Base-by-base conservation (phyloP, 2,329 filamentous ascomycete species). In the Aspergillus japonicus region DNA sequence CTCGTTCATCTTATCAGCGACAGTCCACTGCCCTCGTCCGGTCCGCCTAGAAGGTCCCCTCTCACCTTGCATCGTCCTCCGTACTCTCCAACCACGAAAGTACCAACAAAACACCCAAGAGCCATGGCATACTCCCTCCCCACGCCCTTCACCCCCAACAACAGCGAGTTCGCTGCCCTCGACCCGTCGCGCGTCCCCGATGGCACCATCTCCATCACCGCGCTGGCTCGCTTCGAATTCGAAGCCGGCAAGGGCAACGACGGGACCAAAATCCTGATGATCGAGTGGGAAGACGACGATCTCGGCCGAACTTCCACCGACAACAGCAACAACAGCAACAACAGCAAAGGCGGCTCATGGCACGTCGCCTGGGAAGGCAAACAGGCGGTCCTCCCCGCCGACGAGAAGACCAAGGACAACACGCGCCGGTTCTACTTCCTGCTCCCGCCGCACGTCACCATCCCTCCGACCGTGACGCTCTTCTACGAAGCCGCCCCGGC, bases 231-330 rank as follows among this genome's bases (percentile, higher is more conserved):
- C 60, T 96, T 96, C 76, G 92, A 96, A 74, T 96, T 96, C 72
- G 89, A 93, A 76, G 82, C 85, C 0, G 89, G 87, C 39, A 85
- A 85, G 73, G 89, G 87, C 53, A 91, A 91, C 69, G 89, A 93
- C 65, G 92, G 92, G 47, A 96, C 91, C 63, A 96, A 96, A 80
- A 88, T 96, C 64, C 80, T 96, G 68, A 95, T 96, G 91, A 88
- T 96, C 44, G 92, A 96, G 75, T 96, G 92, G 92, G 87, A 91
- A 72, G 85, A 88, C 55, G 83, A 84, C 65, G 78, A 82, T 60
- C 74, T 78, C 47, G 81, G 78, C 2, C 75, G 79, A 54, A 12
- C 71, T 69, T 19, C 50, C 12, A 3, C 39, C 4, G 39, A 44
- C 2, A 44, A 29, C 26, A 29, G 6, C 26, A 26, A 26, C 24